These are phyloP conservation scores for Omphalotus guepiniiformis DNA, from an alignment of 768 basidiomycete species.

Conservation along the genomic window DNA sequence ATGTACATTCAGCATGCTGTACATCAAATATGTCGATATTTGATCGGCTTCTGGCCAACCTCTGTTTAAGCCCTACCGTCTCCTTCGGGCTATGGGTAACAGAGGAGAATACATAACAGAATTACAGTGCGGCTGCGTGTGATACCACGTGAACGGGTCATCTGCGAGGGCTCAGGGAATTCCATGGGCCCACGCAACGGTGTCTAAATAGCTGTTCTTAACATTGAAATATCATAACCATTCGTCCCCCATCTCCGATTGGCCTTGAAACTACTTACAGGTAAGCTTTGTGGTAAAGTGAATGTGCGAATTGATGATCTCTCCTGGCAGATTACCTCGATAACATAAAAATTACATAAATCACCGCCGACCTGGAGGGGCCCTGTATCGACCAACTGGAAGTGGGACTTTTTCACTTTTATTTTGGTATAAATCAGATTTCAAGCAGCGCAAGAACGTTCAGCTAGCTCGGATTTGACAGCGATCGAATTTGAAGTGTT, in stretches of 20 bases:
- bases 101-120: not conserved
- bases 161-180: not conserved
- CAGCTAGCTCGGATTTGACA: too few relatives aligned
- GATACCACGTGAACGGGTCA: not conserved
- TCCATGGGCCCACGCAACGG: not conserved
- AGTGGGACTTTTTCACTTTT: not conserved
- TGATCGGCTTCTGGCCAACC: not conserved
- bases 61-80: not conserved
- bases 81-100: not conserved
- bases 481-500: too few relatives aligned
- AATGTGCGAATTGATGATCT: slow-evolving; percentile 3
- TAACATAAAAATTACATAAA: not conserved
- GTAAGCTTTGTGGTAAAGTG: not conserved
- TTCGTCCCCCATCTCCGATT: too few relatives aligned
- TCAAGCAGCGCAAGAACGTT: too few relatives aligned
- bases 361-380: not conserved
- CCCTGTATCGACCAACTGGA: not conserved
- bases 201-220: not conserved
- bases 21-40: not conserved
- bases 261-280: too few relatives aligned
- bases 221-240: too few relatives aligned
- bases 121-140: not conserved
- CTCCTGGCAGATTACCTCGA: not conserved
- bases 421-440: too few relatives aligned
- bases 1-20: not conserved